Evolutionary conservation across 129 eudicot genomes (phyloP).

Genomic region (Erigeron canadensis): DNA sequence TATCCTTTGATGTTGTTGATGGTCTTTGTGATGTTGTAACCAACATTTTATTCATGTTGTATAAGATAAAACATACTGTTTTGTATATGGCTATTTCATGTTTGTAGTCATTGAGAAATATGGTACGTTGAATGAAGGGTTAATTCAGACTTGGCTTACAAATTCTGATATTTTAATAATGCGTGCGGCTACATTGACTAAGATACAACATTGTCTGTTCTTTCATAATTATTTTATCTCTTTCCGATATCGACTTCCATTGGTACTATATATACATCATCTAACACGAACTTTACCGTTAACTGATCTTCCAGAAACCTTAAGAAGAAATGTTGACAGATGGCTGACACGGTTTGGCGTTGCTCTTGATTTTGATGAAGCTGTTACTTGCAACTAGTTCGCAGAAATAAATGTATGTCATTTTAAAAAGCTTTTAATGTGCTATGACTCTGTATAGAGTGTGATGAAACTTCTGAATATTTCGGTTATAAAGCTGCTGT

Average conservation of each 20-base stretch:
- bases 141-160: too few relatives aligned
- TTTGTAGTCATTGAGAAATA: not conserved
- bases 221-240: too few relatives aligned
- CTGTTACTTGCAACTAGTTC: constrained; percentile 23
- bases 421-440: constrained; percentile 5
- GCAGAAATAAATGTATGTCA: constrained; percentile 26
- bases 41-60: not conserved
- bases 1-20: not conserved
- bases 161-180: too few relatives aligned
- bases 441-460: constrained; percentile 26
- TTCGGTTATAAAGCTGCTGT: constrained; percentile 5
- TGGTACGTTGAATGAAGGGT: too few relatives aligned
- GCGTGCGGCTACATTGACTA: too few relatives aligned
- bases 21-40: not conserved
- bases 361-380: constrained; percentile 14
- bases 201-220: too few relatives aligned
- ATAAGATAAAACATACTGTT: not conserved
- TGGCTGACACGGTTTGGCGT: constrained; percentile 12
- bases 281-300: not conserved
- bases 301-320: constrained; percentile 30
- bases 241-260: too few relatives aligned
- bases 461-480: constrained; percentile 17
- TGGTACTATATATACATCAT: too few relatives aligned
- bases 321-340: constrained; percentile 24
- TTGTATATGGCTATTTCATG: not conserved